Conservation (phyloP, 108 stramenopile species). For the Pseudonitzschia multistriata region DNA sequence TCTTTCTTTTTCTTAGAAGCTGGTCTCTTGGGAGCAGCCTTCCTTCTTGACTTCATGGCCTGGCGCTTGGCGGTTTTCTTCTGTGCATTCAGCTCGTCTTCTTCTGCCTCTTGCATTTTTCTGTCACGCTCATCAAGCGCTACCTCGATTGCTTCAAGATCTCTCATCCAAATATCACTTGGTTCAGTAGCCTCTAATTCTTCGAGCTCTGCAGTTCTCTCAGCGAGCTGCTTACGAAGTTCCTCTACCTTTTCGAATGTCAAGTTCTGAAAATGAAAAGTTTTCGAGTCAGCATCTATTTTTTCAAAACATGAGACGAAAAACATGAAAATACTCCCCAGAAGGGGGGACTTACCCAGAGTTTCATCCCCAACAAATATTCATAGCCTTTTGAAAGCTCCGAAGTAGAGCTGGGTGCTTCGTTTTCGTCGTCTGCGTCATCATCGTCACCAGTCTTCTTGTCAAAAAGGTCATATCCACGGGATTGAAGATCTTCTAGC, state of each 20-base stretch:
- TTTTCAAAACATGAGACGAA: no score
- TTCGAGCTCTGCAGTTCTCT: constrained; percentile 78
- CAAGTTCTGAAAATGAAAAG: constrained; percentile 44
- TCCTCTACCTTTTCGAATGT: constrained; percentile 94
- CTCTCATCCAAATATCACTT: constrained; percentile 86
- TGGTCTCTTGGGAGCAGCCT: constrained; percentile 32
- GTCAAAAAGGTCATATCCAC: constrained; percentile 85
- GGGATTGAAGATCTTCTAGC: constrained; percentile 74
- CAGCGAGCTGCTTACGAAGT: constrained; percentile 80
- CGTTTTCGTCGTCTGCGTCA: constrained; percentile 60
- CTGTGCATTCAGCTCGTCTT: constrained; percentile 62
- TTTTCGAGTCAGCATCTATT: background rate
- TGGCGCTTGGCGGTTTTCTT: constrained; percentile 49
- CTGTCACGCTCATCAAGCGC: constrained; percentile 81
- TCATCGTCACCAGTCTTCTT: constrained; percentile 49
- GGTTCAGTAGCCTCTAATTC: constrained; percentile 80
- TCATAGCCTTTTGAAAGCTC: constrained; percentile 94
- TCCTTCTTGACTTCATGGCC: constrained; percentile 26
- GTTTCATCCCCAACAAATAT: constrained; percentile 97
- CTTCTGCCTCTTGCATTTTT: constrained; percentile 45
- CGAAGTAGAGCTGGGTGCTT: constrained; percentile 48
- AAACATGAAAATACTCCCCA: background rate
- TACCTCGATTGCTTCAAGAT: constrained; percentile 93
- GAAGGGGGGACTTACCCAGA: constrained; percentile 66
- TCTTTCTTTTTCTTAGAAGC: constrained; percentile 49